Evolutionary conservation across 345 rosid species (phyloP), one percentile per base, ranked within the genome.

Genomic region (Ceriops decandra): DNA sequence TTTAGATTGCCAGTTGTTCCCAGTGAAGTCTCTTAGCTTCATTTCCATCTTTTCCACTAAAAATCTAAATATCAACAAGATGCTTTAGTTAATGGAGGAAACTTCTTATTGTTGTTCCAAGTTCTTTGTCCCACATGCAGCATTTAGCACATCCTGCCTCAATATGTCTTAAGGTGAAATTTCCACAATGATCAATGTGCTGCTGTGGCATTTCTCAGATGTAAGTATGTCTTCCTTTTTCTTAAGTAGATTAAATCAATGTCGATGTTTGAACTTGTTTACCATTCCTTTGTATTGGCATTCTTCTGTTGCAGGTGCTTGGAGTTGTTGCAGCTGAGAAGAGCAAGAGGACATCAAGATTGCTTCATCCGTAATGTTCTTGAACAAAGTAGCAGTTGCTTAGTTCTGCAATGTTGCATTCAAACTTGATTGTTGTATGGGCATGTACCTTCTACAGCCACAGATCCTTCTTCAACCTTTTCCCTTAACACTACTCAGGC

Each of bases 1-100:
- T 58, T 54, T 62, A 70, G 68, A 47, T 61, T 5, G 57, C n/a
- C 66, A 74, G 75, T 69, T 62, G 70, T 80, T 53, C 73, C 69
- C 49, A 35, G 63, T 51, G 60, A 54, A 67, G 68, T 66, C 54
- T 54, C 22, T 69, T 63, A 62, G 47, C 47, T 66, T 68, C 28
- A 26, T 68, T 67, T 46, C 38, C 17, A 31, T 49, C 54, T 32
- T 56, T 60, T 52, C 7, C n/a, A 51, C 32, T 26, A 52, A 28
- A 52, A 20, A 56, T 28, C 38, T 46, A 35, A 8, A 31, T 52
- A 31, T 62, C 13, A 66, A 33, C 11, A 51, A n/a, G 31, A 24
- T 53, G 56, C 53, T 56, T 31, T 1, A 31, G 64, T 33, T 62
- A 51, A 60, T 68, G 30, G 61, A 38, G 42, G 53, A 42, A 33